Evolutionary conservation across 768 basidiomycete species (phyloP).

Genomic region (Megacollybia marginata): DNA sequence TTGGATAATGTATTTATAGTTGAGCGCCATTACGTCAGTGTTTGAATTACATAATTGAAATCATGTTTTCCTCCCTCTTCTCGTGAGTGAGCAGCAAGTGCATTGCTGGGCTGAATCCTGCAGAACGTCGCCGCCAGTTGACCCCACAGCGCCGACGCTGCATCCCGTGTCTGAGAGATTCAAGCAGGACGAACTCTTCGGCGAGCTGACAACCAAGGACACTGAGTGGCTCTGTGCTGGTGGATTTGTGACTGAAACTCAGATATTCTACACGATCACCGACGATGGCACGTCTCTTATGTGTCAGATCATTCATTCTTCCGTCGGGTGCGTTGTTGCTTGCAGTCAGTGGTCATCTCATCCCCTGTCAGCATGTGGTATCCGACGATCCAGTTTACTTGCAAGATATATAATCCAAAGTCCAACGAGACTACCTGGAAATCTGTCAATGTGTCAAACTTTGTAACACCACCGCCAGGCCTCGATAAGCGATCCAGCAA

Average conservation of each 20-base stretch:
- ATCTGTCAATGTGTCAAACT: slow-evolving; percentile 79
- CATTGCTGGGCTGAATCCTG: background rate
- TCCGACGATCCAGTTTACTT: slow-evolving; percentile 90
- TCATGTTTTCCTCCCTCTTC: slow-evolving; percentile 74
- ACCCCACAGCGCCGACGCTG: slow-evolving; percentile 71
- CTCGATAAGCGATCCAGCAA: slow-evolving; percentile 85
- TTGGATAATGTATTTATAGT: too few species aligned
- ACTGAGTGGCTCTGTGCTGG: slow-evolving; percentile 66
- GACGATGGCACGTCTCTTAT: slow-evolving; percentile 74
- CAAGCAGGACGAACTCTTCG: slow-evolving; percentile 53
- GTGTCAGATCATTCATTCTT: slow-evolving; percentile 84
- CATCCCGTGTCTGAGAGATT: slow-evolving; percentile 68
- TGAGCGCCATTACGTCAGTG: too few species aligned
- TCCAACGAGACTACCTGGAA: slow-evolving; percentile 77
- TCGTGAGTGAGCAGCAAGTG: slow-evolving; percentile 47
- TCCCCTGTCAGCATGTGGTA: slow-evolving; percentile 67
- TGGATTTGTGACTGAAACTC: slow-evolving; percentile 89
- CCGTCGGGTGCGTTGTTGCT: slow-evolving; percentile 56
- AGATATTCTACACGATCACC: slow-evolving; percentile 76
- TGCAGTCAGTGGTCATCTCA: slow-evolving; percentile 5
- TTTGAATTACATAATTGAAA: slow-evolving; percentile 5
- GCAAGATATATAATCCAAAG: slow-evolving; percentile 77
- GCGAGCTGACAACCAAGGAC: slow-evolving; percentile 70
- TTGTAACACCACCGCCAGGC: slow-evolving; percentile 64
- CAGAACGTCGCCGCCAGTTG: slow-evolving; percentile 49